A percentile compares a stretch with the other conserved stretches of the same genome.
phyloP scores from a whole-genome alignment of 306 rosid genomes.

The Fragaria iinumae region DNA sequence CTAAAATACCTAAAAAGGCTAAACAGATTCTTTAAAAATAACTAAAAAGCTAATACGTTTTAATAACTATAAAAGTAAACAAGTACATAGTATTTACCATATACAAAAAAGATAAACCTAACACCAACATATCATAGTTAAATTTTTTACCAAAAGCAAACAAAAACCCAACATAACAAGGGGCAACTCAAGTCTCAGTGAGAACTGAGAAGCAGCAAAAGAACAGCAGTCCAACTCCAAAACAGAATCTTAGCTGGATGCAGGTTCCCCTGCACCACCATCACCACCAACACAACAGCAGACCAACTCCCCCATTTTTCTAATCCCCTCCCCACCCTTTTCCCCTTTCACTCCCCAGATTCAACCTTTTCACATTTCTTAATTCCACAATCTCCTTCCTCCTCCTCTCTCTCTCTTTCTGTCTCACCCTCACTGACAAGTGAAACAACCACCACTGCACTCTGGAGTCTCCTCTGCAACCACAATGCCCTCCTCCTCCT shows the following conservation, averaged over 20 bases:
- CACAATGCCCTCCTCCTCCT: slow-evolving; percentile 44
- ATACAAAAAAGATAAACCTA: neutral
- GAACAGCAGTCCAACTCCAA: slow-evolving; percentile 12
- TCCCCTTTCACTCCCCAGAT: slow-evolving; percentile 14
- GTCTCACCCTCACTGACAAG: slow-evolving; percentile 1
- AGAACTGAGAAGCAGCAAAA: neutral
- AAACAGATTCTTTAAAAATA: no score
- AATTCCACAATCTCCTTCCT: neutral
- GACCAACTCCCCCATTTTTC: slow-evolving; percentile 25
- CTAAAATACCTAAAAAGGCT: no score
- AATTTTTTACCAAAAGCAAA: slow-evolving; percentile 6
- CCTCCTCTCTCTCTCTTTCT: neutral
- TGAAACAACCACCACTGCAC: neutral
- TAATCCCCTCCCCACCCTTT: slow-evolving; percentile 18
- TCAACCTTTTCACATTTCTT: slow-evolving; percentile 16
- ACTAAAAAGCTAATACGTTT: no score
- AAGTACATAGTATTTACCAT: neutral
- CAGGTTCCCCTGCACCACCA: slow-evolving; percentile 30
- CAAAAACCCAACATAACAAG: neutral
- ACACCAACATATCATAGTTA: neutral
- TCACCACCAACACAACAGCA: slow-evolving; percentile 20
- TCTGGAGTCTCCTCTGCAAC: slow-evolving; percentile 18
- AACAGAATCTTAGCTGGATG: slow-evolving; percentile 86
- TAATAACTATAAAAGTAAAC: no score
- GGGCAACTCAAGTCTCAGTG: no score